Percentiles rank a stretch among this genome's conserved stretches.
Evolutionary conservation across 805 yeast species (phyloP).

Genomic region (Ogataea populi-albae): DNA sequence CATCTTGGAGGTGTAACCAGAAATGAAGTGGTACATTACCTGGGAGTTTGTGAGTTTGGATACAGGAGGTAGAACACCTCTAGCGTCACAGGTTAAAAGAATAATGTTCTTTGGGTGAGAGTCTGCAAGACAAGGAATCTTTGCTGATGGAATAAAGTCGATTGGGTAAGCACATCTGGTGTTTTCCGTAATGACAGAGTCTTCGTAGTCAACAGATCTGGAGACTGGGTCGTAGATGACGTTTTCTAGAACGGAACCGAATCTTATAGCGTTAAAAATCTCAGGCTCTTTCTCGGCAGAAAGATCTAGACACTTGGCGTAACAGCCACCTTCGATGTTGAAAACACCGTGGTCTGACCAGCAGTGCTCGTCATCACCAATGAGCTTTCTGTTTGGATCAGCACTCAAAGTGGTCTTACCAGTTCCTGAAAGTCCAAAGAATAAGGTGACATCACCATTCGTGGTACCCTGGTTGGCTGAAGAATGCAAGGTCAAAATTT

Average conservation of each 20-base stretch:
- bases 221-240: constrained; percentile 77
- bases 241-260: constrained; percentile 93
- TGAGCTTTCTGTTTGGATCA: constrained; percentile 87
- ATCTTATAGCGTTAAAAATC: constrained; percentile 89
- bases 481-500: constrained; percentile 90
- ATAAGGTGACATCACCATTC: constrained; percentile 84
- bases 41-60: constrained; percentile 91
- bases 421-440: constrained; percentile 96
- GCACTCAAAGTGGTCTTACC: constrained; percentile 98
- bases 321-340: constrained; percentile 99
- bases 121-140: constrained; percentile 90
- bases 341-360: constrained; percentile 98
- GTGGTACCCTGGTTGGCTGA: constrained; percentile 87
- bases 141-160: constrained; percentile 93
- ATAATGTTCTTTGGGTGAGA: constrained; percentile 90
- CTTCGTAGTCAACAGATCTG: constrained; percentile 82
- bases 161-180: constrained; percentile 99
- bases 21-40: constrained; percentile 98
- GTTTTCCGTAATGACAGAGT: constrained; percentile 86
- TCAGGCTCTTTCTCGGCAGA: constrained; percentile 95
- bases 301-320: constrained; percentile 93
- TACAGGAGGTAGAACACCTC: constrained; percentile 97
- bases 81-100: constrained; percentile 93
- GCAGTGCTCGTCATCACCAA: constrained; percentile 99
- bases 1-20: constrained; percentile 99